Conservation (phyloP, 352 stramenopile species). For the Phytophthora parvispora region DNA sequence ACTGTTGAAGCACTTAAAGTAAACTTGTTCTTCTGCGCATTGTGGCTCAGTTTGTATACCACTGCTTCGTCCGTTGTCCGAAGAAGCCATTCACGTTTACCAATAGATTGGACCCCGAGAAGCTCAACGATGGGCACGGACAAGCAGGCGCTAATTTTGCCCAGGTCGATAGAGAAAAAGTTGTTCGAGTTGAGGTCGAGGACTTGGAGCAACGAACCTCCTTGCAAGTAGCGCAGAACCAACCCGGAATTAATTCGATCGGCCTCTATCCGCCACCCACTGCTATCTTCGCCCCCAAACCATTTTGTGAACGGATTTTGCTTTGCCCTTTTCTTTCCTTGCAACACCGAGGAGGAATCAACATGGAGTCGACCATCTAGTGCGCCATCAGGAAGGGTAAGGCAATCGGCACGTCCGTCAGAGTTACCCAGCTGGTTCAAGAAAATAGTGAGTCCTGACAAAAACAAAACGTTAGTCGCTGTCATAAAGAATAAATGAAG, state of each 20-base stretch:
- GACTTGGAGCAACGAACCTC: conserved; percentile 66
- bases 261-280: conserved; percentile 26
- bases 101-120: conserved; percentile 48
- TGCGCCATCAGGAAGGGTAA: conserved; percentile 63
- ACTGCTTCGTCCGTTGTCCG: conserved; percentile 48
- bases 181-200: conserved; percentile 49
- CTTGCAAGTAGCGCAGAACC: conserved; percentile 59
- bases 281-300: conserved; percentile 36
- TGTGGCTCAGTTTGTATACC: conserved; percentile 43
- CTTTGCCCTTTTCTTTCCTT: conserved; percentile 27
- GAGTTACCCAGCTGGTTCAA: conserved; percentile 46
- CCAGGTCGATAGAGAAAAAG: conserved; percentile 66
- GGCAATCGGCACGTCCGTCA: conserved; percentile 58
- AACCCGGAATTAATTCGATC: conserved; percentile 41
- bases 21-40: conserved; percentile 29
- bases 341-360: conserved; percentile 5
- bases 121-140: conserved; percentile 27
- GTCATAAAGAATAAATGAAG: neutral
- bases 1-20: conserved; percentile 40
- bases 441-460: conserved; percentile 55
- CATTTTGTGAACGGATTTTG: conserved; percentile 62
- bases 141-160: conserved; percentile 9
- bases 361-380: conserved; percentile 60
- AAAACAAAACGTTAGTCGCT: neutral
- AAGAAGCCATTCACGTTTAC: conserved; percentile 58